Evolutionary conservation across 2,329 filamentous ascomycete species (phyloP).

Genomic region (Exophiala phaeomuriformis): DNA sequence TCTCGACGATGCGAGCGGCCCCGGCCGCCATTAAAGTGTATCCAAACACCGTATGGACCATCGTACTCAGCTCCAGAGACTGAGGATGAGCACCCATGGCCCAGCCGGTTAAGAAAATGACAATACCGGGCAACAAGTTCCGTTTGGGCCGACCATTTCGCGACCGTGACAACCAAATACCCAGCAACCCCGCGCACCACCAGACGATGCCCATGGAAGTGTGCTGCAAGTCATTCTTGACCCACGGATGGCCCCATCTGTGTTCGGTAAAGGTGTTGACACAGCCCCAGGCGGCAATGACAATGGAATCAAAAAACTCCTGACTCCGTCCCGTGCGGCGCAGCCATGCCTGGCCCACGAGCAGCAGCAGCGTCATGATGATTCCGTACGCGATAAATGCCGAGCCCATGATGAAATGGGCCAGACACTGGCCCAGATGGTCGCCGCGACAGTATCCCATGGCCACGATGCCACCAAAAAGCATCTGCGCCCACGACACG

Average conservation of each 20-base stretch:
- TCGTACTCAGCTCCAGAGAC: conserved; percentile 71
- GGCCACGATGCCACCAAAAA: conserved; percentile 89
- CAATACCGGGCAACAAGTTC: conserved; percentile 86
- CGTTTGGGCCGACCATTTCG: conserved; percentile 78
- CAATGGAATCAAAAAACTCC: conserved; percentile 88
- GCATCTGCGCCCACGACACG: conserved; percentile 83
- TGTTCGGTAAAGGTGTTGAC: conserved; percentile 99
- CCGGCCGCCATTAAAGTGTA: conserved; percentile 93
- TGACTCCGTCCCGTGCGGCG: conserved; percentile 76
- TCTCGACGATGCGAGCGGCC: conserved; percentile 76
- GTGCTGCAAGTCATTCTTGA: conserved; percentile 89
- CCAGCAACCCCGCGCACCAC: conserved; percentile 89
- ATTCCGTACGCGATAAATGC: conserved; percentile 94
- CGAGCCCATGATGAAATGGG: conserved; percentile 98
- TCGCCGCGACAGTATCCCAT: conserved; percentile 90
- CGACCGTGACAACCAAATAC: conserved; percentile 83
- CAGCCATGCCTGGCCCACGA: conserved; percentile 85
- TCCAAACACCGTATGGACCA: conserved; percentile 82
- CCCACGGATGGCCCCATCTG: conserved; percentile 83
- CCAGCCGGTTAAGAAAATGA: conserved; percentile 88
- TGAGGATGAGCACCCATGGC: conserved; percentile 92
- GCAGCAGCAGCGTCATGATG: conserved; percentile 71
- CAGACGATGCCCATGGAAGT: conserved; percentile 99
- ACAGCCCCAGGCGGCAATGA: conserved; percentile 92
- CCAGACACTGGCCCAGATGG: conserved; percentile 83